Base-by-base conservation (phyloP, 2,329 filamentous ascomycete species). In the Pleoardoris graminearum region DNA sequence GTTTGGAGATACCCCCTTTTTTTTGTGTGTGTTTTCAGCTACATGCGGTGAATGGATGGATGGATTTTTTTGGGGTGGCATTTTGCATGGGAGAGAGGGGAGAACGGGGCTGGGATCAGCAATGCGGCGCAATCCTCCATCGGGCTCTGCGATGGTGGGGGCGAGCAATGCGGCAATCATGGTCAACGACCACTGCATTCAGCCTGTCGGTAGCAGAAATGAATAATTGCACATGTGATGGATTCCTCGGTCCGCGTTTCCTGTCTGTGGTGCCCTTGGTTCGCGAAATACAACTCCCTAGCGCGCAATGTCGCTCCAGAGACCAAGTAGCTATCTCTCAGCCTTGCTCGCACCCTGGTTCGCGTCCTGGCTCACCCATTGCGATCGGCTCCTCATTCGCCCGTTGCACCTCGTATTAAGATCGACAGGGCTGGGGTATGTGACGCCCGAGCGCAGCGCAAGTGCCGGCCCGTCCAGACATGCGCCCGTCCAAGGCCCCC, bases 1-100 rank as follows among this genome's bases (percentile, higher is more conserved):
- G 69, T 72, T 72, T 72, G 69, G 68, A 62, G 69, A 72, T 71
- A 72, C 67, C 68, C 69, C 63, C 54, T 64, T 63, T 63, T 55
- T 56, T 14, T 32, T 7, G 23, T 17, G 22, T 44, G 25, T 29
- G n/a, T 45, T 23, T n/a, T 45, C 25, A 6, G 10, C 6, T 25
- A 3, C 5, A 16, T 17, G 19, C 25, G 43, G 29, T 35, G 17
- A 30, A 35, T 10, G 19, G 19, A n/a, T 22, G 43, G 14, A 23
- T n/a, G 16, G 25, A 12, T 14, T 35, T 46, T 27, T n/a, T n/a
- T n/a, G n/a, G 14, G 19, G 29, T 46, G 30, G 43, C 7, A 22
- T 46, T 27, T 46, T 46, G 29, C 17, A 23, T 32, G 25, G 21
- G 43, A 21, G 27, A 16, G 14, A 27, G 6, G 29, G 7, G 25